Evolutionary conservation across 2,329 filamentous ascomycete genomes (phyloP).

Genomic region (Neocucurbitaria cava): DNA sequence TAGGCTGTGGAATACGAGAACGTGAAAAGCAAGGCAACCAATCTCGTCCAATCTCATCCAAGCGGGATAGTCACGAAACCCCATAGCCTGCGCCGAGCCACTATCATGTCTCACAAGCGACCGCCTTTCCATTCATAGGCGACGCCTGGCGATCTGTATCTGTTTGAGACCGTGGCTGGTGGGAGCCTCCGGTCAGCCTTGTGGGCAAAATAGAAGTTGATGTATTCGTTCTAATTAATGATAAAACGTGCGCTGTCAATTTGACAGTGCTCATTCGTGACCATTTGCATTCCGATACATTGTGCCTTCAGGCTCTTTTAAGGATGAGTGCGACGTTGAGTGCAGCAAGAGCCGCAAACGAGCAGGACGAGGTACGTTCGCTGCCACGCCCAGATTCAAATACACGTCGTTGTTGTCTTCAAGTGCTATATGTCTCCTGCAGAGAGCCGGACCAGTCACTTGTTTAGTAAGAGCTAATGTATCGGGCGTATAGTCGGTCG

Average conservation of each 20-base stretch:
- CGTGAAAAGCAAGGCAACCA: constrained; percentile 9
- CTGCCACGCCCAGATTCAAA: too few species aligned
- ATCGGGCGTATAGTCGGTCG: background rate
- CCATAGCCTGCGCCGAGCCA: constrained; percentile 8
- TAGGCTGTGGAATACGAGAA: background rate
- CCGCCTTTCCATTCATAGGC: background rate
- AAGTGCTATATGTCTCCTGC: too few species aligned
- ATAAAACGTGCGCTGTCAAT: background rate
- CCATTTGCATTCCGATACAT: background rate
- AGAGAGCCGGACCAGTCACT: too few species aligned
- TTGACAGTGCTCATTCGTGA: background rate
- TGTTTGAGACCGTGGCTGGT: background rate
- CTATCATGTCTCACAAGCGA: background rate
- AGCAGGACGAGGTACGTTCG: background rate
- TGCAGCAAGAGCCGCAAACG: background rate
- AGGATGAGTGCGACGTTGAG: background rate
- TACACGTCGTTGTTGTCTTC: too few species aligned
- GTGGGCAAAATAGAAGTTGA: background rate
- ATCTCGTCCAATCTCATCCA: constrained; percentile 2
- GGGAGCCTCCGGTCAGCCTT: constrained; percentile 11
- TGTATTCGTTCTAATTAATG: background rate
- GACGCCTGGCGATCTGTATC: background rate
- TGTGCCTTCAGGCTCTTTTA: background rate
- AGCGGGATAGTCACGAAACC: background rate
- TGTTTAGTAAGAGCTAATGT: background rate